Evolutionary conservation across 768 basidiomycete genomes (phyloP), one percentile per base, ranked within the genome.

Genomic region (Naganishia randhawae): DNA sequence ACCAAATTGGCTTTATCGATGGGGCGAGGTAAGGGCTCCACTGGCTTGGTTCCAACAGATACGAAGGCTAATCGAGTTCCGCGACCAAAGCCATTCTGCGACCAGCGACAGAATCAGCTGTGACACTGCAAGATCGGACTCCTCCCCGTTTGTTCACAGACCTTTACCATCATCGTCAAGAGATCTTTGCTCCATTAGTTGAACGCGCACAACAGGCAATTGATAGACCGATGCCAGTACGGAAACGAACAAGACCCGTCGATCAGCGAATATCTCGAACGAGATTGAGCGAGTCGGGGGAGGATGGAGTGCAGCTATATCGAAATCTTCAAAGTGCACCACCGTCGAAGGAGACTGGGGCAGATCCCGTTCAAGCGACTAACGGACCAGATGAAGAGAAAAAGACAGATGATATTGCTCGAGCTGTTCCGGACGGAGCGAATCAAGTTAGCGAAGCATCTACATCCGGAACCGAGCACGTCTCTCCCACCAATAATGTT

Each of bases 101-200:
- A 31, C 95, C 95, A 22, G 89, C 87, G 79, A 74, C 83, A 45
- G 93, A 97, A 76, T 88, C 86, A 6, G 86, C 91, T 66, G 77
- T 93, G 29, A 91, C 93, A 3, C 88, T 98, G 69, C 91, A 95
- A 78, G 93, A 93, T 77, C 89, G 92, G 88, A 95, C 81, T 87
- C 91, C 62, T 85, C 75, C 88, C 17, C 81, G 90, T 50, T 81
- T 97, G 69, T 88, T 96, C 79, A 85, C 92, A 37, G 92, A 95
- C 75, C 84, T 98, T 1, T 71, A 97, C 71, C 87, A 85, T 68
- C 84, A 89, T 71, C 90, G 93, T 74, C 82, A 83, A 16, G 84
- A 82, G 2, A 83, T 95, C 48, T 82, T 97, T 48, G 92, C 92
- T 0, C 86, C 89, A 0, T 87, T 91, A 0, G 87, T 97, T 65